Evolutionary conservation across 106 monocot species (phyloP), one percentile per base, ranked within the genome.

Genomic region (Agapanthus africanus): DNA sequence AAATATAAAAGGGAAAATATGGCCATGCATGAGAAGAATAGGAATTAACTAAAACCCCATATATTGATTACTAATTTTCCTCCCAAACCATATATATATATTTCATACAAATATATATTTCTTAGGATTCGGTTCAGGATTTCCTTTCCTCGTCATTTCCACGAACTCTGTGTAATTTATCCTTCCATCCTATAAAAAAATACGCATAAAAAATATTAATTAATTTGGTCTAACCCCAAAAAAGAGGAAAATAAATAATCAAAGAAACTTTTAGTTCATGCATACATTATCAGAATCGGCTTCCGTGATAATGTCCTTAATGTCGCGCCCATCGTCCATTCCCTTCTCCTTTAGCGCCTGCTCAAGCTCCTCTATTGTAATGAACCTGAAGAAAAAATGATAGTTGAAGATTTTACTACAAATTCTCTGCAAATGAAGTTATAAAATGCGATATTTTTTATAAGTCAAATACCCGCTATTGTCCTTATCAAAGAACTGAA

Each of bases 401-500:
- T 46, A 7, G 7, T 36, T 26, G 27, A 32, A n/a, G n/a, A n/a
- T n/a, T n/a, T n/a, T n/a, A n/a, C n/a, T n/a, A n/a, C n/a, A n/a
- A n/a, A n/a, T n/a, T n/a, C n/a, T n/a, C n/a, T n/a, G n/a, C n/a
- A n/a, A n/a, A n/a, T n/a, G n/a, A n/a, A n/a, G n/a, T n/a, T n/a
- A n/a, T n/a, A n/a, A n/a, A n/a, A n/a, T n/a, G n/a, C n/a, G n/a
- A n/a, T n/a, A n/a, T n/a, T n/a, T n/a, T n/a, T n/a, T n/a, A n/a
- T n/a, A n/a, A n/a, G n/a, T n/a, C n/a, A n/a, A n/a, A n/a, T 78
- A 87, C 87, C 87, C 87, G 46, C 87, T 87, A 42, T 82, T 85
- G 54, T 94, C 93, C 59, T 94, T 94, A 57, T 94, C 90, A 14
- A 94, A 94, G 47, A 76, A 94, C 44, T 90, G 87, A 74, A 94